These are phyloP conservation scores for Lecanicillium sp. DNA, from an alignment of 2,329 filamentous ascomycete genomes.

Conservation along the genomic window DNA sequence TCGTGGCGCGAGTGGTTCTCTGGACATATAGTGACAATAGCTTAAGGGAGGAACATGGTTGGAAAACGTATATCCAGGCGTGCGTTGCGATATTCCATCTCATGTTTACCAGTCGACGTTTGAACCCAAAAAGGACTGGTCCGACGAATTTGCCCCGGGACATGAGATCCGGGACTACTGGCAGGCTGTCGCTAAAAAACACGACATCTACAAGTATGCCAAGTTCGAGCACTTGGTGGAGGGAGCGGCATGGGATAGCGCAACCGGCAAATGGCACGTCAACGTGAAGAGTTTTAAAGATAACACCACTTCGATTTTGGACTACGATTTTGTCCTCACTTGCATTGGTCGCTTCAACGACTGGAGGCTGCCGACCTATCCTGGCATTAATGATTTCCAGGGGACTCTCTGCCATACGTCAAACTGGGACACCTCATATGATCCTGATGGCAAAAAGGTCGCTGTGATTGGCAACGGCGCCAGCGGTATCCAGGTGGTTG, in stretches of 20 bases:
- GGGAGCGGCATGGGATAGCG: conserved; percentile 49
- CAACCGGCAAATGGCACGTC: conserved; percentile 44
- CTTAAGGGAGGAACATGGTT: conserved; percentile 51
- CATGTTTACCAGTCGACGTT: conserved; percentile 67
- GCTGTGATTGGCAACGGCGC: conserved; percentile 47
- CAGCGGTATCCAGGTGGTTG: conserved; percentile 48
- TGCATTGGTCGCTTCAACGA: conserved; percentile 62
- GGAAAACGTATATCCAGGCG: conserved; percentile 56
- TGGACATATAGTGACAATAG: too few species aligned
- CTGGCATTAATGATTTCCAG: conserved; percentile 48
- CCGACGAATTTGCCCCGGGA: conserved; percentile 60
- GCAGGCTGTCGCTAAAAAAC: conserved; percentile 55
- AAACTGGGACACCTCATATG: conserved; percentile 49
- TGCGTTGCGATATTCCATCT: conserved; percentile 62
- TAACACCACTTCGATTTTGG: conserved; percentile 35
- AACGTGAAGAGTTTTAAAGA: neutral
- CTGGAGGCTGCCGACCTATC: conserved; percentile 57
- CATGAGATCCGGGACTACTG: conserved; percentile 63
- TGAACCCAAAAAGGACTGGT: conserved; percentile 62
- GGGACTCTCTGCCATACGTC: conserved; percentile 55
- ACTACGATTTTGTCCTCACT: conserved; percentile 55
- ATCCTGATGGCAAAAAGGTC: conserved; percentile 43
- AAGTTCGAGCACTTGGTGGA: conserved; percentile 51
- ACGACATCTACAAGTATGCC: conserved; percentile 56
- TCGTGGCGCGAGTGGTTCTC: too few species aligned